Percentiles rank a stretch among this genome's conserved stretches.
Conservation (phyloP, 345 rosid species). For the Iberis pinnata region DNA sequence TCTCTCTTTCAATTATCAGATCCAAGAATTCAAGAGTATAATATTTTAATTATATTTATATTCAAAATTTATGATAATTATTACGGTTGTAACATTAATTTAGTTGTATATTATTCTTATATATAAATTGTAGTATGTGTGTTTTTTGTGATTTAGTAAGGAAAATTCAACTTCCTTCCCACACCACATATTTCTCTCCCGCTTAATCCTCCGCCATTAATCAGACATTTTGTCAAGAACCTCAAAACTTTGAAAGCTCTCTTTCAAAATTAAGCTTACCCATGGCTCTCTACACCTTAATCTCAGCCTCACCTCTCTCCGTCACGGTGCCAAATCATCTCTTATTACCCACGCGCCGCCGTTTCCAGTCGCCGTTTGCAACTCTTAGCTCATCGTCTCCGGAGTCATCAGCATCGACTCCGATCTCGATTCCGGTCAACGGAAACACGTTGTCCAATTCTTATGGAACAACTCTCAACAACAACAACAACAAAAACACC, state of each 20-base stretch:
- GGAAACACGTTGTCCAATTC: constrained; percentile 26
- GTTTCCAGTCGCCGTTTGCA: constrained; percentile 25
- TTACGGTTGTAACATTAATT: too few species aligned
- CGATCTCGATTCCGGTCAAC: constrained; percentile 15
- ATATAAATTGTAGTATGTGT: too few species aligned
- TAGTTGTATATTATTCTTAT: too few species aligned
- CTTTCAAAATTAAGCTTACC: background rate
- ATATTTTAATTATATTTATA: too few species aligned
- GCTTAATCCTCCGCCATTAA: constrained; percentile 29
- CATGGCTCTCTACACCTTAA: constrained; percentile 47
- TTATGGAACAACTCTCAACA: background rate
- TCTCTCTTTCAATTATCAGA: too few species aligned
- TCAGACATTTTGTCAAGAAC: background rate
- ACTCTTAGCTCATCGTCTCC: constrained; percentile 43
- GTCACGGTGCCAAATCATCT: constrained; percentile 22
- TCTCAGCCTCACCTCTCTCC: constrained; percentile 40
- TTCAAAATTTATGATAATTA: too few species aligned
- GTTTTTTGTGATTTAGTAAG: background rate
- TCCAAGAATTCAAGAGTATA: too few species aligned
- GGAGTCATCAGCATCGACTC: constrained; percentile 33
- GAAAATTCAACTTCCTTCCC: background rate
- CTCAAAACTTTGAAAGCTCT: background rate
- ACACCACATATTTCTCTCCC: constrained; percentile 33
- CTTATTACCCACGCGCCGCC: constrained; percentile 24
- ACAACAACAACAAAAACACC: background rate